Evolutionary conservation across 2,329 filamentous ascomycete genomes (phyloP), one percentile per base, ranked within the genome.

Genomic region (Cephalotrichum gorgonifer): DNA sequence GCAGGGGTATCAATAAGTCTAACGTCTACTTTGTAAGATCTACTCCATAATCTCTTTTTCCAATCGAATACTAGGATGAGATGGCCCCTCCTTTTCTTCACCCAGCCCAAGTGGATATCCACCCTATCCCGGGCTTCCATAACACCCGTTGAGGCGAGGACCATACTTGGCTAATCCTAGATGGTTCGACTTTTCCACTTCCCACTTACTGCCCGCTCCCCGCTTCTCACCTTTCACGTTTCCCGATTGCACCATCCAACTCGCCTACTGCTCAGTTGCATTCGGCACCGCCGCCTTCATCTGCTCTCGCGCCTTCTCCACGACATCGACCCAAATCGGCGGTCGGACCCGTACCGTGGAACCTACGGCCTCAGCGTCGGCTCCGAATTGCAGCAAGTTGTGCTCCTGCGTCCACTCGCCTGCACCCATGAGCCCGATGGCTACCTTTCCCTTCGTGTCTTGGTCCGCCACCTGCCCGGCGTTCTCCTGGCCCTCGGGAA

Each of bases 331-430:
- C 72, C 71, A 76, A 44, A 57, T 62, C 1, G 61, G 60, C 11
- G 70, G 67, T 43, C 60, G 56, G 17, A 57, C 53, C 48, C 58
- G 61, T 44, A 62, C 53, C 44, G 64, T 64, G 0, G 56, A 58
- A 6, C 66, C 66, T 2, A 68, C 56, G 17, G 63, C 60, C 56
- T 76, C 73, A 1, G 64, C 68, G 44, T 76, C 70, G 3, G 69
- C 58, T 1, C 69, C 75, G 51, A 77, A 75, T 41, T 65, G 60
- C 44, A 79, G 52, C 54, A 79, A 56, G 3, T 64, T 61, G 47
- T 72, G 67, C 57, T 79, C 75, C 4, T 64, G 64, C 1, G 70
- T 72, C 75, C 75, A 79, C 55, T 78, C 75, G 1, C 71, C 74
- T 43, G 69, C 73, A 2, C 69, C 74, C 75, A 79, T 78, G 28